A percentile compares a stretch with the other conserved stretches of the same genome.
Conservation (phyloP, 2,329 filamentous ascomycete genomes). For the Fusarium sp. region DNA sequence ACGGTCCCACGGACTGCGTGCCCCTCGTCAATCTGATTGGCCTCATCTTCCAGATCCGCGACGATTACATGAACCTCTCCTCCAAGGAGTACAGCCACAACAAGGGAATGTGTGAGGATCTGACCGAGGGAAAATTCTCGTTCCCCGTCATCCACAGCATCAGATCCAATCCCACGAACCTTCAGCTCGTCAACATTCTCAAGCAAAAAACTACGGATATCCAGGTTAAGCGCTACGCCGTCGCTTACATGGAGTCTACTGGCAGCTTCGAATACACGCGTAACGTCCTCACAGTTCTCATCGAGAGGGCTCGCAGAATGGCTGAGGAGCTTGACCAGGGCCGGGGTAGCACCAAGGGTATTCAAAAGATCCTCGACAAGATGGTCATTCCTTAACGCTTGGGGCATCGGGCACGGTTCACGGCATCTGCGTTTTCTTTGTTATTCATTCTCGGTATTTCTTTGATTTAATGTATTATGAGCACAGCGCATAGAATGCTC, state of each 20-base stretch:
- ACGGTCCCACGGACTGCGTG: constrained; percentile 72
- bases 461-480: constrained; percentile 41
- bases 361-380: constrained; percentile 75
- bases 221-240: constrained; percentile 90
- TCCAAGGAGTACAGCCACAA: constrained; percentile 81
- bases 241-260: constrained; percentile 88
- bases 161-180: constrained; percentile 76
- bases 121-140: constrained; percentile 97
- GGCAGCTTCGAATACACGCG: constrained; percentile 90
- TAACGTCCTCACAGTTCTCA: constrained; percentile 71
- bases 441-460: constrained; percentile 11
- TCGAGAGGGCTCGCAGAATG: constrained; percentile 70
- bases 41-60: constrained; percentile 88
- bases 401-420: not conserved
- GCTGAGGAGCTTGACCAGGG: constrained; percentile 73
- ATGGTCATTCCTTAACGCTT: constrained; percentile 57
- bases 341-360: constrained; percentile 64
- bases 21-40: constrained; percentile 87
- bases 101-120: constrained; percentile 94
- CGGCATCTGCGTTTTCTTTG: constrained; percentile 2
- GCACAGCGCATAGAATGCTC: constrained; percentile 42
- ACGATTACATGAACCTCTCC: constrained; percentile 92
- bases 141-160: constrained; percentile 97
- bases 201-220: constrained; percentile 88
- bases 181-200: constrained; percentile 89